A percentile compares a stretch with the other conserved stretches of the same genome.
Conservation (phyloP, 441 rosid species). For the Gossypium gossypioides region DNA sequence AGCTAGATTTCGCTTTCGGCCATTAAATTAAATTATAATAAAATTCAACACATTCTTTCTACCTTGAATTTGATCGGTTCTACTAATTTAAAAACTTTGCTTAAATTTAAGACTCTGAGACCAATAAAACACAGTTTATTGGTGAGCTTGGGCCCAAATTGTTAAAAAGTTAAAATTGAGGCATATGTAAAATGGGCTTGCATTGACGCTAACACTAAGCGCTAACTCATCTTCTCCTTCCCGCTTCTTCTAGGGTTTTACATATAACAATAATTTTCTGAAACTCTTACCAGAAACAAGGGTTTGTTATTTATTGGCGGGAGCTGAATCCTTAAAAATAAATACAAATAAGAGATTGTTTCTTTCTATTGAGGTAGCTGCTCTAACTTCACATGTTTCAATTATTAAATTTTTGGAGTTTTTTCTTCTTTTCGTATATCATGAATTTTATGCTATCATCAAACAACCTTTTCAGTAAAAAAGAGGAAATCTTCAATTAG, state of each 20-base stretch:
- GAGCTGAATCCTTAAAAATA: not conserved
- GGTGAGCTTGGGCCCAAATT: not conserved
- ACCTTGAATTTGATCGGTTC: not conserved
- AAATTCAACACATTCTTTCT: not conserved
- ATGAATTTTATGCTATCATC: not conserved
- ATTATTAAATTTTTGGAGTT: not conserved
- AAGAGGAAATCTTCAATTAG: not conserved
- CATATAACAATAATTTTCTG: not conserved
- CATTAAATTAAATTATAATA: not conserved
- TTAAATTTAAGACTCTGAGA: not conserved
- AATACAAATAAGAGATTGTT: not conserved
- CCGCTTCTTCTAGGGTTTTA: slow-evolving; percentile 4
- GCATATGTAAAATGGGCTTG: not conserved
- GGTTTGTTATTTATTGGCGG: slow-evolving; percentile 3
- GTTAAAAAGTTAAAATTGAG: not conserved
- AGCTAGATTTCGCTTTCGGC: slow-evolving; percentile 1
- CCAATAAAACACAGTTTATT: not conserved
- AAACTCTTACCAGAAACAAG: not conserved
- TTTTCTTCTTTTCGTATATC: not conserved
- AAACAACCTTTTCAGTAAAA: not conserved
- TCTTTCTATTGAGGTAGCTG: not conserved
- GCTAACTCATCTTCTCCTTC: not conserved
- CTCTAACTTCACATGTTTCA: not conserved
- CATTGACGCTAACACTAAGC: not conserved
- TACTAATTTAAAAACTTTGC: not conserved